Base-by-base conservation (phyloP, 202 grass and related monocot species). In the Schoenoplectus tabernaemontani region DNA sequence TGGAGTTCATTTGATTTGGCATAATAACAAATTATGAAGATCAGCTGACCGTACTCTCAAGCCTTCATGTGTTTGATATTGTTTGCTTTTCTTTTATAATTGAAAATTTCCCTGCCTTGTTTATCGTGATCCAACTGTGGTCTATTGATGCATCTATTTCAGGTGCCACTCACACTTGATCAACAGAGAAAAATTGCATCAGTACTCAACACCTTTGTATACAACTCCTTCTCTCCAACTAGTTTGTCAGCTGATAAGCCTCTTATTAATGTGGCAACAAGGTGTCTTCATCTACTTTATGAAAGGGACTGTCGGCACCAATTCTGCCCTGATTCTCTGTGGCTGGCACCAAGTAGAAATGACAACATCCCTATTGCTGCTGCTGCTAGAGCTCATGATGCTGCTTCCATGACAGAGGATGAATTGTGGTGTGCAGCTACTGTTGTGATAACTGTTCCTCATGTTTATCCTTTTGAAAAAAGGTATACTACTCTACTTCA, bases 401-500 rank as follows among this genome's bases (percentile, higher is more conserved):
- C 89, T 87, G 84, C 89, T 78, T 97, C 80, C 82, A 61, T 85
- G 17, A 46, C 76, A 76, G 84, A 79, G 82, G 62, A 24, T 63
- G 66, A 57, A 69, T 64, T 68, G 82, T 91, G 85, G 80, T 86
- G 68, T 64, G 66, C 89, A 46, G 90, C 82, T 69, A 87, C 91
- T 82, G 84, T 92, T 43, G 86, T 93, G 59, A 97, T 89, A 75
- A 94, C 91, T 77, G 71, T 94, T 42, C 95, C 95, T 36, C 86
- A 97, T 92, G 91, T 94, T 64, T 97, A 94, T 94, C 91, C 95
- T 58, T 97, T 97, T 88, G 89, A 90, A 34, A 91, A 94, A 84
- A 97, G 95, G 95, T 97, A 92, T 79, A 24, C 16, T 39, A 59
- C 54, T 79, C n/a, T 67, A 47, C 67, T 85, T 85, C 26, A 24